Evolutionary conservation across 441 rosid genomes (phyloP), one percentile per base, ranked within the genome.

Genomic region (Geranium incanum): DNA sequence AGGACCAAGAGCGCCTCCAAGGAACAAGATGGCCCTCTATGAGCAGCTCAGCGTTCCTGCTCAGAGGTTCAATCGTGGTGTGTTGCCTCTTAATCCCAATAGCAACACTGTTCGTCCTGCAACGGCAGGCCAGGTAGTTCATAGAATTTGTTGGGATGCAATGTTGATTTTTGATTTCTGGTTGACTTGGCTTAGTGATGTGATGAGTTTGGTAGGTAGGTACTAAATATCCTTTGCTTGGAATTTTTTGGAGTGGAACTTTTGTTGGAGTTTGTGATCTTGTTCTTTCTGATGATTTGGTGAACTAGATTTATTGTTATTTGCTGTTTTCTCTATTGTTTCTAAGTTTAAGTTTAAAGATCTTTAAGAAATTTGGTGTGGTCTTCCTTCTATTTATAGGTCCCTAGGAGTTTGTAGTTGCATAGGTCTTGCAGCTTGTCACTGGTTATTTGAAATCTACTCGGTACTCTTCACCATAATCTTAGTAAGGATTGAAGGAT

Each of bases 11-110:
- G 52, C n/a, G 1, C 52, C 52, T 45, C 52, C 52, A 7, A 84
- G 97, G 86, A 93, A 93, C 77, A 91, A 93, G 89, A 93, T 93
- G 98, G 98, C 98, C 43, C 97, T 91, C 41, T 91, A 93, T 77
- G 98, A 93, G 78, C 98, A 89, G 74, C 93, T 93, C 45, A 86
- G 88, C 70, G 82, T 88, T 66, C 97, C 98, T 77, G 84, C 94
- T 73, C 95, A 91, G 69, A 88, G 90, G 80, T 86, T 86, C 80
- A 83, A 69, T 71, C 77, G 83, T 59, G 86, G 79, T 70, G 63
- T 73, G 62, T 73, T 82, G 81, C 87, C 91, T 75, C 72, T 76
- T 74, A 74, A 78, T 1, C 68, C 77, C 36, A 66, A 73, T 11
- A 72, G 55, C 75, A 75, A 71, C 79, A 73, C 67, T 72, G 76